Conservation (phyloP, 2,329 filamentous ascomycete genomes). For the Akanthomyces dipterigenus region DNA sequence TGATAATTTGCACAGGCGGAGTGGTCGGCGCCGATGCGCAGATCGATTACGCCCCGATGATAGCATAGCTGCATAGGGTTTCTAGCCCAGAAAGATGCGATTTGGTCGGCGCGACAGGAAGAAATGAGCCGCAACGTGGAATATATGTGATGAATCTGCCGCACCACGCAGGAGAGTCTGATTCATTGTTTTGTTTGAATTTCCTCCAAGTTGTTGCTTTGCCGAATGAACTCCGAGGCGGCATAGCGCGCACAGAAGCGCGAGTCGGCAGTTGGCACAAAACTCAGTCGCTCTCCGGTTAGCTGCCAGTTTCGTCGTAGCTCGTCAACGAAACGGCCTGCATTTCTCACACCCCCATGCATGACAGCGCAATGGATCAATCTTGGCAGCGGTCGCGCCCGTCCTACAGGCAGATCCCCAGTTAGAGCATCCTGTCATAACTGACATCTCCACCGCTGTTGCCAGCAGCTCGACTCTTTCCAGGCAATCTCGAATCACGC, state of each 20-base stretch:
- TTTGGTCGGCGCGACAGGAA: not conserved
- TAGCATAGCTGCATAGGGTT: not conserved
- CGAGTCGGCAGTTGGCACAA: conserved; percentile 6
- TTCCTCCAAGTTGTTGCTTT: not conserved
- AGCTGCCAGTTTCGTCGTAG: conserved; percentile 7
- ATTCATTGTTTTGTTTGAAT: not conserved
- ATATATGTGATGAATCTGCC: not conserved
- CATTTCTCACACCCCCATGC: conserved; percentile 1
- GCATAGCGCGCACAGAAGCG: not conserved
- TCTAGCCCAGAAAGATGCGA: not conserved
- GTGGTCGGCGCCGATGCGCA: conserved; percentile 6
- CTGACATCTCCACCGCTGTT: not conserved
- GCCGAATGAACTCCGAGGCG: not conserved
- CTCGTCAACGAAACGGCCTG: not conserved
- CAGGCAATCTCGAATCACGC: conserved; percentile 5
- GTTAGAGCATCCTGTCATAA: not conserved
- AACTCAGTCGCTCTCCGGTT: not conserved
- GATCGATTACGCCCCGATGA: conserved; percentile 9
- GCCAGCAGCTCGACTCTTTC: not conserved
- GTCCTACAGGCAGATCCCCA: not conserved
- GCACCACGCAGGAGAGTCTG: not conserved
- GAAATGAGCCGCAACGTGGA: not conserved
- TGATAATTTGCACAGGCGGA: not conserved
- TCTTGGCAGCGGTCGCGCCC: not conserved
- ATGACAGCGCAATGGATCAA: not conserved